Base-by-base conservation (phyloP, 208 protist species). In the Leishmania arabica region DNA sequence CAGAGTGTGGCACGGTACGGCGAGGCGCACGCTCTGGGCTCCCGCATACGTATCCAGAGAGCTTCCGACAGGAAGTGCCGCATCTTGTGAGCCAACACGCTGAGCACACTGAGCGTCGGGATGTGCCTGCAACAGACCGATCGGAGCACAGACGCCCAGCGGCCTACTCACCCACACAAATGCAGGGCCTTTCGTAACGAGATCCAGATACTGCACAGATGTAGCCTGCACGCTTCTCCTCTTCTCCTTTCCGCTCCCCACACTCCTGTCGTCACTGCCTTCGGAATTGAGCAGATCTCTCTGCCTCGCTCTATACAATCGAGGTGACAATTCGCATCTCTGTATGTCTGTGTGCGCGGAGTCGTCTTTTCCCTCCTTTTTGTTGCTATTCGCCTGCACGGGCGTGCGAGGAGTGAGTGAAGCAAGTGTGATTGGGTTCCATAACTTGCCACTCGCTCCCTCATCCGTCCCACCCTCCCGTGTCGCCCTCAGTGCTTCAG, bases 241-340 rank as follows among this genome's bases (percentile, higher is more conserved):
- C 21, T 27, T 53, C 11, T 51, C 60, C 77, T 73, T 53, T 73
- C 27, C 24, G 34, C 34, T 51, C 31, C 21, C 8, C 40, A 24
- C 19, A 7, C n/a, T 21, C 21, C 51, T 37, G n/a, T 51, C 42
- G 27, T 40, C 24, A 15, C 9, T 53, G n/a, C 5, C 42, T 11
- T 75, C 37, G 6, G 27, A 11, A 49, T 73, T 47, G 31, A 24
- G 19, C 58, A 72, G 19, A 17, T 45, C 21, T 54, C 68, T 34
- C 45, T 31, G 68, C 68, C 68, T 73, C 42, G 21, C 13, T 73
- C 37, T 73, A 73, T 53, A 73, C 11, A 49, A 53, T 73, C 68
- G 68, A 73, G 68, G 37, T 27, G 11, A 17, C 45, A 53, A 27
- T 0, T 51, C 45, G 51, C 17, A 21, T 54, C 15, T 54, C 15